Evolutionary conservation across 306 rosid genomes (phyloP).

Genomic region (Cercis canadensis): DNA sequence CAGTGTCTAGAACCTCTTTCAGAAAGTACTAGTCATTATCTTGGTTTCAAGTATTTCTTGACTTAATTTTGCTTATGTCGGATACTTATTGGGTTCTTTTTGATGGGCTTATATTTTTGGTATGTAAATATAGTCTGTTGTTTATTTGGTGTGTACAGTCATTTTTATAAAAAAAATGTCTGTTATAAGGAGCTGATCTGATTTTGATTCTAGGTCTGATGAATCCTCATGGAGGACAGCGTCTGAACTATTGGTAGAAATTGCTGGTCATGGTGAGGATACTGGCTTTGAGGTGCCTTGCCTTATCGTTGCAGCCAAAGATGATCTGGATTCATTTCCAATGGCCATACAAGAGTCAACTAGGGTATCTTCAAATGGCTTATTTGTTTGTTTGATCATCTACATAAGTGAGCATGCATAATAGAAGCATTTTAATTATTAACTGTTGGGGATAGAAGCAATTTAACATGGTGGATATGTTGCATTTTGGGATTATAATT

Average conservation of each 20-base stretch:
- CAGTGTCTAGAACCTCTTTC: not conserved
- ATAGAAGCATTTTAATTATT: not conserved
- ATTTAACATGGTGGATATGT: constrained; percentile 20
- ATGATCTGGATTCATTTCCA: constrained; percentile 86
- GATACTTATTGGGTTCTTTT: too few species aligned
- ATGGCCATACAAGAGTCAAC: constrained; percentile 90
- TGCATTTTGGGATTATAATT: constrained; percentile 16
- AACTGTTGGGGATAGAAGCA: not conserved
- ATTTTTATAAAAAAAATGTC: not conserved
- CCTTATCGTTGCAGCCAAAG: constrained; percentile 97
- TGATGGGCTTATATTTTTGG: not conserved
- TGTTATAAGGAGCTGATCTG: constrained; percentile 12
- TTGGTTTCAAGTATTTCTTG: not conserved
- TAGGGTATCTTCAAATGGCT: constrained; percentile 62
- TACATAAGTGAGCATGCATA: too few species aligned
- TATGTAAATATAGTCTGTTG: not conserved
- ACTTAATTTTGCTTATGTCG: not conserved
- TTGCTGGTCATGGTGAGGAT: constrained; percentile 94
- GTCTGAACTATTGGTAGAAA: constrained; percentile 77
- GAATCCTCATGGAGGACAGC: constrained; percentile 87
- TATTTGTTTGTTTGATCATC: constrained; percentile 12
- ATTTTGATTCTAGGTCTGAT: constrained; percentile 68
- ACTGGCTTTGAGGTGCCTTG: constrained; percentile 98
- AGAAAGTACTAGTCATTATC: not conserved
- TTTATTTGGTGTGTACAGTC: not conserved